phyloP scores from a whole-genome alignment of 2,329 filamentous ascomycete species.

The Pleurostoma richardsiae region DNA sequence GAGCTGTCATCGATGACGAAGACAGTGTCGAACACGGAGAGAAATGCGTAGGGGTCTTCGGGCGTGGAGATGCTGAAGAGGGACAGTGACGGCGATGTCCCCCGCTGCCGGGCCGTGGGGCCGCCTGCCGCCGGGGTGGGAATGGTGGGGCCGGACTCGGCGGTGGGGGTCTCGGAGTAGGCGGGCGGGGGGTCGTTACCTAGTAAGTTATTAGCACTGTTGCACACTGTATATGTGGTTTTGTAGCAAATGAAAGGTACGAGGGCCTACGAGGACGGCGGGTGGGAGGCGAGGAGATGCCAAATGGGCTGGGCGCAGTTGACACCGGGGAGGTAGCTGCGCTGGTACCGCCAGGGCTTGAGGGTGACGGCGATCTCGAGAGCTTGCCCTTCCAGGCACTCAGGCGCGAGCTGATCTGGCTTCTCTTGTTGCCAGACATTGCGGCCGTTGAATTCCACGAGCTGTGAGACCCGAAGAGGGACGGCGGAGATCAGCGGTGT shows the following conservation, averaged over 20 bases:
- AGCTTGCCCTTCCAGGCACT: too few species aligned
- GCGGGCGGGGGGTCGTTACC: conserved; percentile 27
- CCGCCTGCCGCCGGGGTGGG: background rate
- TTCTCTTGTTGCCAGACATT: too few species aligned
- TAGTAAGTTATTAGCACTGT: conserved; percentile 6
- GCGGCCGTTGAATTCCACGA: too few species aligned
- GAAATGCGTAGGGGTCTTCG: conserved; percentile 70
- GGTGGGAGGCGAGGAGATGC: conserved; percentile 11
- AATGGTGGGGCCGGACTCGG: conserved; percentile 9
- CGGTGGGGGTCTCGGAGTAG: conserved; percentile 17
- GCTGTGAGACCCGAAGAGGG: too few species aligned
- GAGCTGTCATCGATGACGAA: conserved; percentile 70
- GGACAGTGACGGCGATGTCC: conserved; percentile 11
- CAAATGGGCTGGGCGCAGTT: conserved; percentile 4
- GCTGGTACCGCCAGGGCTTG: background rate
- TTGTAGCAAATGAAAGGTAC: background rate
- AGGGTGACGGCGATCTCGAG: too few species aligned
- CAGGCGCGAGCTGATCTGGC: too few species aligned
- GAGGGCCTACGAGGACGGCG: conserved; percentile 12
- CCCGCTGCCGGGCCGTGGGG: conserved; percentile 5
- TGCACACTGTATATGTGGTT: background rate
- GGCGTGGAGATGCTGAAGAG: conserved; percentile 27
- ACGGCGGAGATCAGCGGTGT: too few species aligned
- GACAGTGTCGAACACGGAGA: conserved; percentile 67
- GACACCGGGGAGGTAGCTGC: conserved; percentile 1